Evolutionary conservation across 2,329 filamentous ascomycete genomes (phyloP).

Genomic region (Cercospora berteroae): DNA sequence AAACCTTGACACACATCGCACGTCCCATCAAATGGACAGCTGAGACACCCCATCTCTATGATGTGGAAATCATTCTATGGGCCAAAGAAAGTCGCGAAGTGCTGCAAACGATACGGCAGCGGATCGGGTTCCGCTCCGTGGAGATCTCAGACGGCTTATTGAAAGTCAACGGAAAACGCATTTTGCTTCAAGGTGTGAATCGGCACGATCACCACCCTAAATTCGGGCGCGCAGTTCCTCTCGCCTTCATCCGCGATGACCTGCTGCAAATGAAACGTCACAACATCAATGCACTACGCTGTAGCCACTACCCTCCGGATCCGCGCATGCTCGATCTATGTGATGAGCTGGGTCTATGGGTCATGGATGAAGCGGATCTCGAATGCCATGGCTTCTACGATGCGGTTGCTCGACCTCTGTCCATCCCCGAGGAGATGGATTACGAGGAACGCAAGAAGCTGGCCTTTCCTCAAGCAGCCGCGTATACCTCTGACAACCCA

Average conservation of each 20-base stretch:
- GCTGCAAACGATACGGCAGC: constrained; percentile 49
- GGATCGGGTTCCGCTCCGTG: constrained; percentile 61
- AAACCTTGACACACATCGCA: constrained; percentile 39
- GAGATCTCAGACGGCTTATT: constrained; percentile 60
- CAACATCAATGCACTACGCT: constrained; percentile 68
- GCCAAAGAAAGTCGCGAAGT: constrained; percentile 16
- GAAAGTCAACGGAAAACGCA: constrained; percentile 59
- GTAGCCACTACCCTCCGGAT: constrained; percentile 64
- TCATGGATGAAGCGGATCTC: constrained; percentile 55
- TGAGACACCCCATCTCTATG: constrained; percentile 63
- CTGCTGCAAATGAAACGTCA: constrained; percentile 65
- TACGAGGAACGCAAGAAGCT: constrained; percentile 61
- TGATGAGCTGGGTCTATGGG: constrained; percentile 64
- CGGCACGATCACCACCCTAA: constrained; percentile 67
- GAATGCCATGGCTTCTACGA: constrained; percentile 44
- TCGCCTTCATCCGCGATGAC: constrained; percentile 60
- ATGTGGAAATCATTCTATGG: constrained; percentile 40
- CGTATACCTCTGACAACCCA: constrained; percentile 60
- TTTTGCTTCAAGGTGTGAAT: constrained; percentile 63
- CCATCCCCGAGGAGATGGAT: constrained; percentile 44
- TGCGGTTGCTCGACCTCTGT: constrained; percentile 16
- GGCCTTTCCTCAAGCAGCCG: constrained; percentile 54
- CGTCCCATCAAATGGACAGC: constrained; percentile 66
- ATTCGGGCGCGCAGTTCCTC: constrained; percentile 60
- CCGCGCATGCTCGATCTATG: constrained; percentile 58